Conservation (phyloP, 371 early-diverging fungal species). For the Caulochytrium protostelioides region DNA sequence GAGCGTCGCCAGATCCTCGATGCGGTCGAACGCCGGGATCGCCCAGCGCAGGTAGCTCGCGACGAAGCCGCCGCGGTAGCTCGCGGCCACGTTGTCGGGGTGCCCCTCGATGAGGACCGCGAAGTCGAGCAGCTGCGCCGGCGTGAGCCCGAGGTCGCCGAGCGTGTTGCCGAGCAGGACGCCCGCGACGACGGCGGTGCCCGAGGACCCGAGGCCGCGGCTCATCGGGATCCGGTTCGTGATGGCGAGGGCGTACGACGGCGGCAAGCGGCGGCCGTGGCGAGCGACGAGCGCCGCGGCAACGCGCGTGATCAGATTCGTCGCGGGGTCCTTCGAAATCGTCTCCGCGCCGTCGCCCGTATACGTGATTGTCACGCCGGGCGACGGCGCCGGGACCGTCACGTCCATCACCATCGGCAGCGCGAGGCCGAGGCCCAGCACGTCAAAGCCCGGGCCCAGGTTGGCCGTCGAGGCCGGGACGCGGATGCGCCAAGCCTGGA, state of each 20-base stretch:
- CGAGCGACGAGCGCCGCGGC: slow-evolving; percentile 61
- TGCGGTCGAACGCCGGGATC: background rate
- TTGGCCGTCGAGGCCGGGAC: slow-evolving; percentile 90
- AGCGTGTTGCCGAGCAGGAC: slow-evolving; percentile 58
- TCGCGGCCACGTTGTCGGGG: slow-evolving; percentile 88
- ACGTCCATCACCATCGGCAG: slow-evolving; percentile 54
- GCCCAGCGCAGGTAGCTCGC: slow-evolving; percentile 43
- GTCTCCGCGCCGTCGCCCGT: slow-evolving; percentile 52
- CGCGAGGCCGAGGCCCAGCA: slow-evolving; percentile 70
- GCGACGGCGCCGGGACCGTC: slow-evolving; percentile 5
- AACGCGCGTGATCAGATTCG: slow-evolving; percentile 75
- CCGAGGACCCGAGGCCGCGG: slow-evolving; percentile 85
- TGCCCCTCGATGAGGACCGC: slow-evolving; percentile 78
- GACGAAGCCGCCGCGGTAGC: slow-evolving; percentile 79
- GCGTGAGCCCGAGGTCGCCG: slow-evolving; percentile 37
- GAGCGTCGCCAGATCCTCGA: background rate
- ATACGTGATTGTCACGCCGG: slow-evolving; percentile 30
- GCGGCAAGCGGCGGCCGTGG: slow-evolving; percentile 21
- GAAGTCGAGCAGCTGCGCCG: slow-evolving; percentile 61
- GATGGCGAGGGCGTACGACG: slow-evolving; percentile 38
- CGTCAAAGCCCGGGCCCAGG: slow-evolving; percentile 92
- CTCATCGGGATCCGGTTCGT: slow-evolving; percentile 82
- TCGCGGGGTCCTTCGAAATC: slow-evolving; percentile 47
- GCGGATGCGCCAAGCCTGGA: no score
- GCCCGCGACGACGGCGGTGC: slow-evolving; percentile 88